Percentiles rank a stretch among this genome's conserved stretches.
These are phyloP conservation scores for Mallotus japonicus DNA, from an alignment of 441 rosid species.

Conservation along the genomic window DNA sequence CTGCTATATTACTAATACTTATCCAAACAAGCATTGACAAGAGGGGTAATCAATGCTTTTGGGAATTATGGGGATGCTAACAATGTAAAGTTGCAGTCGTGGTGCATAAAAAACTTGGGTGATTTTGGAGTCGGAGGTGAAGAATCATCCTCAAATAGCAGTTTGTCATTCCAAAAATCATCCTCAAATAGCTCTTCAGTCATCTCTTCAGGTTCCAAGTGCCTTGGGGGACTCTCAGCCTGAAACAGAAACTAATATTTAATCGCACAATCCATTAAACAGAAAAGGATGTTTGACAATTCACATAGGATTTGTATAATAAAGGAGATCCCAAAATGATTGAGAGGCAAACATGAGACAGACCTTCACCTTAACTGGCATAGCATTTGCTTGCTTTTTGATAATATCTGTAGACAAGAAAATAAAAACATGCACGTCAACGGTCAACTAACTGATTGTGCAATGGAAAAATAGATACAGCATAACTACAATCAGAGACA, in stretches of 20 bases:
- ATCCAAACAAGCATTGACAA: conserved; percentile 7
- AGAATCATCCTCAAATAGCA: conserved; percentile 19
- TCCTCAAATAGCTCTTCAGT: conserved; percentile 29
- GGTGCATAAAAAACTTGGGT: conserved; percentile 26
- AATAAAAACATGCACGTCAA: background rate
- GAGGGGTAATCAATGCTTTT: conserved; percentile 23
- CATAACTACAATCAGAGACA: background rate
- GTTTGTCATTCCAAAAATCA: conserved; percentile 21
- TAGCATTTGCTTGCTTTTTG: conserved; percentile 25
- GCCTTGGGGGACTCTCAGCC: conserved; percentile 33
- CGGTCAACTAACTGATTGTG: background rate
- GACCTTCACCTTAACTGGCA: conserved; percentile 23
- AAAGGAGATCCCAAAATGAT: background rate
- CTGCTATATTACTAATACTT: background rate
- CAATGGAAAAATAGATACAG: background rate
- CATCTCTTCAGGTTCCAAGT: conserved; percentile 35
- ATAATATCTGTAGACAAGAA: conserved; percentile 24
- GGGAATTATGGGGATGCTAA: conserved; percentile 34
- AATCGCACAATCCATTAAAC: conserved; percentile 3
- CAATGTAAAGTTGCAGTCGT: conserved; percentile 37
- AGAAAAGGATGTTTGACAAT: background rate
- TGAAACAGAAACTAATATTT: conserved; percentile 14
- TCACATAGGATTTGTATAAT: background rate
- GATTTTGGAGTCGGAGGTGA: conserved; percentile 38
- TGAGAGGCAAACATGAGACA: background rate